Evolutionary conservation across 225 moss, liverwort and hornwort genomes (phyloP).

Genomic region (Climacium dendroides): DNA sequence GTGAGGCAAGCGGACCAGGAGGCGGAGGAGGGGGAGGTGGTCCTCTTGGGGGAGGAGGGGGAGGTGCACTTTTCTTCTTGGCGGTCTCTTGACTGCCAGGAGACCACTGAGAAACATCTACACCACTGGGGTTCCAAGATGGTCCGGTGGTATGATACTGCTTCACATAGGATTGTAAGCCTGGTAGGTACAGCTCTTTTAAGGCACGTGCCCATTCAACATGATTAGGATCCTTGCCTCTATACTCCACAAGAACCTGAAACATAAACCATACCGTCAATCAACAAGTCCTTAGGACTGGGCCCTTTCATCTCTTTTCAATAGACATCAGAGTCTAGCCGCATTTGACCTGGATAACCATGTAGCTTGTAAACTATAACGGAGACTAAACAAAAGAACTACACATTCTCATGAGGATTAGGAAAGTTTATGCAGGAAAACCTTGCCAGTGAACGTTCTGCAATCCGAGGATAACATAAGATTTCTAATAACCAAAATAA

Average conservation of each 20-base stretch:
- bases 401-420: not conserved
- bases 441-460: not conserved
- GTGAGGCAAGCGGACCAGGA: constrained; percentile 25
- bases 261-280: not conserved
- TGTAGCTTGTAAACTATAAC: not conserved
- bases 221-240: constrained; percentile 69
- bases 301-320: not conserved
- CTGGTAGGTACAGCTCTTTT: constrained; percentile 76
- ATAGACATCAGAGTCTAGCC: not conserved
- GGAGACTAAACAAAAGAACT: not conserved
- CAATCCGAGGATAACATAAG: not conserved
- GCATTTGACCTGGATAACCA: not conserved
- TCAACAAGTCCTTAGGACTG: not conserved
- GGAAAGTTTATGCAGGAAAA: not conserved
- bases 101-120: constrained; percentile 55
- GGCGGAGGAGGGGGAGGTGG: constrained; percentile 36
- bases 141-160: constrained; percentile 79
- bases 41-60: constrained; percentile 33
- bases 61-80: constrained; percentile 24
- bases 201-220: constrained; percentile 89
- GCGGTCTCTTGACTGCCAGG: constrained; percentile 29
- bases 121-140: constrained; percentile 71
- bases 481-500: not conserved
- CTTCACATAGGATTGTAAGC: constrained; percentile 76
- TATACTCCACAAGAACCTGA: constrained; percentile 92